A percentile compares a stretch with the other conserved stretches of the same genome.
phyloP scores from a whole-genome alignment of 164 flowering plant species.

The Piper betle region DNA sequence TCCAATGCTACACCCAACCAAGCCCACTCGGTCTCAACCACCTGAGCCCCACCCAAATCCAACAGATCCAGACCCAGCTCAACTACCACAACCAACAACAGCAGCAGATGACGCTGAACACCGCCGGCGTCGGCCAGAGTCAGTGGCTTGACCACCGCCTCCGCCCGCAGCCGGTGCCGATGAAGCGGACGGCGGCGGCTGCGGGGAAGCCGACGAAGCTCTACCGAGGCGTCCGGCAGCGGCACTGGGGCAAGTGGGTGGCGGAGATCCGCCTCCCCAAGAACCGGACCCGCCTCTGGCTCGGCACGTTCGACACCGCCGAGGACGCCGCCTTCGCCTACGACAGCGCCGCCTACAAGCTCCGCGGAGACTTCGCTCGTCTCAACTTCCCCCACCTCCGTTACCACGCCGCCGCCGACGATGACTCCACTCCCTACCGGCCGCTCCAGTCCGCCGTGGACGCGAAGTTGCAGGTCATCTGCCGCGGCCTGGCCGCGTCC shows the following conservation, averaged over 20 bases:
- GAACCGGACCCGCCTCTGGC: conserved; percentile 84
- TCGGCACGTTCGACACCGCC: conserved; percentile 87
- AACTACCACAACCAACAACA: conserved; percentile 10
- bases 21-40: neutral
- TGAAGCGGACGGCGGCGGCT: conserved; percentile 41
- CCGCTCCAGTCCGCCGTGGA: conserved; percentile 70
- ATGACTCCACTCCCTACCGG: too few relatives aligned
- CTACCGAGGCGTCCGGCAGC: conserved; percentile 78
- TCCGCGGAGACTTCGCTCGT: conserved; percentile 75
- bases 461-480: conserved; percentile 80
- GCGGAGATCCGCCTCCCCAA: conserved; percentile 81
- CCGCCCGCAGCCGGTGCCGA: conserved; percentile 17
- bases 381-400: conserved; percentile 66
- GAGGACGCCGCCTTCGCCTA: conserved; percentile 92
- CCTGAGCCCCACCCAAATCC: conserved; percentile 34
- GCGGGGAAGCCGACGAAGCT: conserved; percentile 64
- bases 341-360: conserved; percentile 74
- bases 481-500: conserved; percentile 34
- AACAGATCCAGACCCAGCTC: conserved; percentile 51
- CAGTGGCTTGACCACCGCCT: conserved; percentile 6
- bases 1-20: too few relatives aligned
- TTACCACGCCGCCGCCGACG: conserved; percentile 25
- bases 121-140: neutral
- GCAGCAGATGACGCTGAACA: neutral
- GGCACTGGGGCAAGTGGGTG: conserved; percentile 97